phyloP scores from a whole-genome alignment of 1,284 basidiomycete species.

The Phylloboletellus chloephorus region DNA sequence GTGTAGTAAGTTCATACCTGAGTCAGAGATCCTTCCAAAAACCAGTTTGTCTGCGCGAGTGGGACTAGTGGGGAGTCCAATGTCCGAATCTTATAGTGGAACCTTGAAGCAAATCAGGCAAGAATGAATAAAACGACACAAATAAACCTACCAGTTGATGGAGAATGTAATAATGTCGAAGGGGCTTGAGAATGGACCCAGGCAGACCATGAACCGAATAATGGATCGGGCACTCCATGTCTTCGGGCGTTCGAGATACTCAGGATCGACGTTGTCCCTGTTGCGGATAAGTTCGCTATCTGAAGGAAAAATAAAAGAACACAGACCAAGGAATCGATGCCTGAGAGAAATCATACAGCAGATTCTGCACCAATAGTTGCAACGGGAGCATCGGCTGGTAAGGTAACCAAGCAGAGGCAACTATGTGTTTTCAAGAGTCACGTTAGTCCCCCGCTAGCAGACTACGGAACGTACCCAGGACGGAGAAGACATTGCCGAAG shows the following conservation, averaged over 20 bases:
- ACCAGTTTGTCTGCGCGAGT: slow-evolving; percentile 31
- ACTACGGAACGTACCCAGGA: slow-evolving; percentile 23
- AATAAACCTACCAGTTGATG: slow-evolving; percentile 25
- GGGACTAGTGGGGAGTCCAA: slow-evolving; percentile 25
- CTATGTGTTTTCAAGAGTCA: slow-evolving; percentile 14
- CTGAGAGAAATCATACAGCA: slow-evolving; percentile 31
- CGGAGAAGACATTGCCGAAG: slow-evolving; percentile 32
- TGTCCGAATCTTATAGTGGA: slow-evolving; percentile 29
- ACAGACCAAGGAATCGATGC: slow-evolving; percentile 31
- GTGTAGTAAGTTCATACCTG: slow-evolving; percentile 19
- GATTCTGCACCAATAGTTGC: slow-evolving; percentile 27
- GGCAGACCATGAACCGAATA: slow-evolving; percentile 29
- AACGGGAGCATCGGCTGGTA: slow-evolving; percentile 31
- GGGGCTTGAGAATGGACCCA: slow-evolving; percentile 31
- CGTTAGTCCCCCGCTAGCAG: not conserved
- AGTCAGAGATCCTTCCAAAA: slow-evolving; percentile 30
- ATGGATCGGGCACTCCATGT: slow-evolving; percentile 31
- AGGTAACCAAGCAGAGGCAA: slow-evolving; percentile 31
- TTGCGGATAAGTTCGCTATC: slow-evolving; percentile 4
- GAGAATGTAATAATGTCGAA: slow-evolving; percentile 29
- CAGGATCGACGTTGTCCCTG: slow-evolving; percentile 32
- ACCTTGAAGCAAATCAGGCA: slow-evolving; percentile 18
- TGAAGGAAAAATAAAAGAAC: not conserved
- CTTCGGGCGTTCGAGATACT: slow-evolving; percentile 29
- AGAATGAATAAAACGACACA: not conserved